Evolutionary conservation across 2,329 filamentous ascomycete species (phyloP).

Genomic region (Madurella mycetomatis): DNA sequence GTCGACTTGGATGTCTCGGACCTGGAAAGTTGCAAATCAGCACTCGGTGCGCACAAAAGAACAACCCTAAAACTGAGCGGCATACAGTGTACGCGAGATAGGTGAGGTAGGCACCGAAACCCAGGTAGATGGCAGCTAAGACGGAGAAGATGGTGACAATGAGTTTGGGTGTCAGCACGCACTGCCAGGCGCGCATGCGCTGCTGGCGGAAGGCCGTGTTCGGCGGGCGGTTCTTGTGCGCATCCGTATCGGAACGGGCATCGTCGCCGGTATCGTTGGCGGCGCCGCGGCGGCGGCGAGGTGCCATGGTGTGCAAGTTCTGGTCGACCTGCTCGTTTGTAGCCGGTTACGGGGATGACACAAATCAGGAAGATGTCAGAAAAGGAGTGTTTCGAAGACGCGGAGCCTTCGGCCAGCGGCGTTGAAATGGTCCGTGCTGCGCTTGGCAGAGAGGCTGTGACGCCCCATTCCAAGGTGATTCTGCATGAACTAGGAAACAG

Average conservation of each 20-base stretch:
- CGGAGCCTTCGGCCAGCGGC: conserved; percentile 9
- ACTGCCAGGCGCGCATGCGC: conserved; percentile 98
- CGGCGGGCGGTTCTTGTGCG: conserved; percentile 26
- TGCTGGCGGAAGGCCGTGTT: conserved; percentile 95
- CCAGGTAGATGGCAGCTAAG: conserved; percentile 27
- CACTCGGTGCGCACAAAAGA: neutral
- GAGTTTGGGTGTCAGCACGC: conserved; percentile 47
- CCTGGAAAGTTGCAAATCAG: conserved; percentile 45
- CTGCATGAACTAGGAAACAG: too few relatives aligned
- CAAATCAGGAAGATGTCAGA: conserved; percentile 3
- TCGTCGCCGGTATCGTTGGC: conserved; percentile 21
- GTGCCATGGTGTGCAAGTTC: conserved; percentile 22
- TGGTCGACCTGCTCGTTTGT: conserved; percentile 3
- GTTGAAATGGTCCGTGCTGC: conserved; percentile 20
- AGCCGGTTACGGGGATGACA: conserved; percentile 13
- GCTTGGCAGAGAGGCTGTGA: conserved; percentile 25
- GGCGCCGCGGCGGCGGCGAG: conserved; percentile 27
- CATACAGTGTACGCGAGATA: conserved; percentile 25
- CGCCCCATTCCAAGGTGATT: neutral
- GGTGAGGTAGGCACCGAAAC: conserved; percentile 26
- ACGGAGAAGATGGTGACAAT: conserved; percentile 29
- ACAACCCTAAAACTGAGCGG: neutral
- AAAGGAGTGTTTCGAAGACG: conserved; percentile 20
- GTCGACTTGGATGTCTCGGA: conserved; percentile 86
- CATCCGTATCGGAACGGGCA: conserved; percentile 19